Evolutionary conservation across 495 filamentous ascomycete species (phyloP).

Genomic region (Podospora australis): DNA sequence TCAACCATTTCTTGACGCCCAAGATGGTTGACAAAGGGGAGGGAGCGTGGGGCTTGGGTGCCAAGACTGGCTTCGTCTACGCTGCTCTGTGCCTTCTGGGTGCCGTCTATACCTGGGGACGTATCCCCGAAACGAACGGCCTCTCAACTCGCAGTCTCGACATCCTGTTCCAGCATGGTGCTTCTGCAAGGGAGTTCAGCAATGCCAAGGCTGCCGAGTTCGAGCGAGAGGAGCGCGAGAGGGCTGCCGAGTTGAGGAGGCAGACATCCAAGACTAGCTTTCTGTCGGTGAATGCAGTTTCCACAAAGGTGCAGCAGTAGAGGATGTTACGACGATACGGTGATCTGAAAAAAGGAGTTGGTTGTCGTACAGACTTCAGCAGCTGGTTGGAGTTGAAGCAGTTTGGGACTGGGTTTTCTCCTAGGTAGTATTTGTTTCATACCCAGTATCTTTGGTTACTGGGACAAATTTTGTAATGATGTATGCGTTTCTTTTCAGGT

Average conservation of each 20-base stretch:
- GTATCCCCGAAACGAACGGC: slow-evolving; percentile 39
- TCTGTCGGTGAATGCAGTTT: neutral
- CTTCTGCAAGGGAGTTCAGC: slow-evolving; percentile 43
- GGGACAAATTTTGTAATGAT: no score
- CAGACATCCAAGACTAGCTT: slow-evolving; percentile 1
- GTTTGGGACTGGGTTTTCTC: no score
- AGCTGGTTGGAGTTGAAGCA: no score
- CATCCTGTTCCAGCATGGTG: slow-evolving; percentile 48
- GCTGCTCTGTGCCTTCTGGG: slow-evolving; percentile 44
- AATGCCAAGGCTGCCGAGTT: slow-evolving; percentile 2
- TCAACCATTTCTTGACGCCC: slow-evolving; percentile 42
- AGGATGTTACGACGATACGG: no score
- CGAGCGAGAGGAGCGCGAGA: neutral
- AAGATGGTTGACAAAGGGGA: slow-evolving; percentile 41
- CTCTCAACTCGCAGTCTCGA: slow-evolving; percentile 52
- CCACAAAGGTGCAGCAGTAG: neutral
- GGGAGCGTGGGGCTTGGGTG: slow-evolving; percentile 47
- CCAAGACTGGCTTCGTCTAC: slow-evolving; percentile 51
- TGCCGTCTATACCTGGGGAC: slow-evolving; percentile 33
- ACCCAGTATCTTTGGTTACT: no score
- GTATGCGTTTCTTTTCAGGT: no score
- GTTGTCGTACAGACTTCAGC: no score
- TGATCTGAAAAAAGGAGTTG: no score
- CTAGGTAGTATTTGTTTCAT: no score
- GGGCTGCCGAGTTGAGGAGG: neutral